Evolutionary conservation across 352 stramenopile species (phyloP).

Genomic region (Globisporangium ultimum): DNA sequence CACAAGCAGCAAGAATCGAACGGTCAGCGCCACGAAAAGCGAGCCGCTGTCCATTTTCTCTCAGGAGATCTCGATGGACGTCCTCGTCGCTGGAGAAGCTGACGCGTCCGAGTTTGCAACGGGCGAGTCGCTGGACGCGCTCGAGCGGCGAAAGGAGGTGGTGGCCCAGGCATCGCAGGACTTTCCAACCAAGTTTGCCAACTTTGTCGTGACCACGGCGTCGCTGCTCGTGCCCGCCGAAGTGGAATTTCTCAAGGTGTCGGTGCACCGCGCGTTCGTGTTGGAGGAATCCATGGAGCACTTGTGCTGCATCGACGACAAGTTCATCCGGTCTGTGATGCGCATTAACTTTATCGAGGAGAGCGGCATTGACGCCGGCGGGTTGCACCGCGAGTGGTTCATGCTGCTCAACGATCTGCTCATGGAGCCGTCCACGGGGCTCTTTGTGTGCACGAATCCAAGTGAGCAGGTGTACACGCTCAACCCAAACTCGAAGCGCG

Average conservation of each 20-base stretch:
- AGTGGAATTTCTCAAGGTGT: constrained; percentile 65
- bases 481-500: constrained; percentile 56
- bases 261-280: constrained; percentile 56
- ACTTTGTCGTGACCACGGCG: constrained; percentile 71
- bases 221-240: constrained; percentile 60
- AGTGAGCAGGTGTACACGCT: constrained; percentile 59
- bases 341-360: constrained; percentile 89
- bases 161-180: constrained; percentile 38
- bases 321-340: constrained; percentile 66
- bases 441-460: constrained; percentile 53
- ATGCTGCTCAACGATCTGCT: constrained; percentile 68
- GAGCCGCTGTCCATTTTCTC: constrained; percentile 20
- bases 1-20: constrained; percentile 30
- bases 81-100: constrained; percentile 29
- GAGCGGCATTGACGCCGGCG: constrained; percentile 80
- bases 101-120: constrained; percentile 31
- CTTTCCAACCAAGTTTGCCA: constrained; percentile 70
- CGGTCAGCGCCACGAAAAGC: constrained; percentile 21
- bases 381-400: constrained; percentile 93
- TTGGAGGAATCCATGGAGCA: constrained; percentile 73
- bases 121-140: constrained; percentile 26
- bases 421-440: constrained; percentile 33
- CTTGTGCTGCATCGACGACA: constrained; percentile 51
- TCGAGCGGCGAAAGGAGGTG: constrained; percentile 36
- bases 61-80: constrained; percentile 30